These are phyloP conservation scores for Saitozyma podzolica DNA, from an alignment of 768 basidiomycete species.

Conservation along the genomic window DNA sequence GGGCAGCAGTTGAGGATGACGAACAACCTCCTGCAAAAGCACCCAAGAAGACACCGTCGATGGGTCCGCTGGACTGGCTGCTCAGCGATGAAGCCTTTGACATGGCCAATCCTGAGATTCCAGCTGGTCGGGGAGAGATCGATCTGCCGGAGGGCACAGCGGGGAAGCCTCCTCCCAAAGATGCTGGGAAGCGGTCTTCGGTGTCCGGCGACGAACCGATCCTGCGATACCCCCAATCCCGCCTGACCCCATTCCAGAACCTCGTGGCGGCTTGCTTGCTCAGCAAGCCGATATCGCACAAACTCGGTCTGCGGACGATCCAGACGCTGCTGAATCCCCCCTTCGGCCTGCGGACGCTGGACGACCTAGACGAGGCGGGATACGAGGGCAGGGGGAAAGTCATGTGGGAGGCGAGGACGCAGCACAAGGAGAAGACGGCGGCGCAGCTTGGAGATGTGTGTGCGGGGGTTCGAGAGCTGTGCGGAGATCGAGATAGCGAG, in stretches of 20 bases:
- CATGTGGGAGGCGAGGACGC: conserved; percentile 38
- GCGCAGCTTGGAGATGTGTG: conserved; percentile 29
- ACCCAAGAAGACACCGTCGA: conserved; percentile 9
- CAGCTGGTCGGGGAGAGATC: conserved; percentile 27
- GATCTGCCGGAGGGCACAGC: conserved; percentile 18
- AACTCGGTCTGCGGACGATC: conserved; percentile 38
- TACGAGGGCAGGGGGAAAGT: conserved; percentile 28
- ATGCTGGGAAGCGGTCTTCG: conserved; percentile 8
- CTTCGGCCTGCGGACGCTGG: conserved; percentile 24
- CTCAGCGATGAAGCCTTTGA: conserved; percentile 37
- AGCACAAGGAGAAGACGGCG: conserved; percentile 43
- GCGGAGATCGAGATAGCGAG: conserved; percentile 15
- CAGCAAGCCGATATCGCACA: conserved; percentile 42
- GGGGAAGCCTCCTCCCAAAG: conserved; percentile 14
- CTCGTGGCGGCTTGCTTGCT: conserved; percentile 31
- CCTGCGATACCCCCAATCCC: conserved; percentile 37
- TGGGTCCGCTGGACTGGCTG: conserved; percentile 40
- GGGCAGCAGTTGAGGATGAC: neutral
- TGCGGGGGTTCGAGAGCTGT: conserved; percentile 29
- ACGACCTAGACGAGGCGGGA: conserved; percentile 21
- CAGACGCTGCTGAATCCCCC: conserved; percentile 39
- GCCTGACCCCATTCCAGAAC: conserved; percentile 41
- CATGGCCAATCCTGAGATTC: conserved; percentile 30
- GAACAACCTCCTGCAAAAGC: conserved; percentile 8
- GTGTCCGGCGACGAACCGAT: conserved; percentile 4